A percentile compares a stretch with the other conserved stretches of the same genome.
Evolutionary conservation across 768 basidiomycete genomes (phyloP).

Genomic region (Kwoniella europaea): DNA sequence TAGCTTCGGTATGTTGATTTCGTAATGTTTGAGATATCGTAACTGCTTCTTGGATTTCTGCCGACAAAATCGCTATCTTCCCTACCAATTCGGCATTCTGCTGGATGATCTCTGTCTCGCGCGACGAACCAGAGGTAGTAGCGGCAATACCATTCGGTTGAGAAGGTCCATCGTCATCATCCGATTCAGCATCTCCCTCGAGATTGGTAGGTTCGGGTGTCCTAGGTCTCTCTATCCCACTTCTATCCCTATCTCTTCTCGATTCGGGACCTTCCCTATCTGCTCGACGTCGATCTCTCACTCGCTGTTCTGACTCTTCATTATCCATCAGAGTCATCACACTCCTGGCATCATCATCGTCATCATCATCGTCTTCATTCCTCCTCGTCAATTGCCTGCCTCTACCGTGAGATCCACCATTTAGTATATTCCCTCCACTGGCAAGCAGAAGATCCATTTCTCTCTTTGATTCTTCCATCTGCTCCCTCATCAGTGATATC

Average conservation of each 20-base stretch:
- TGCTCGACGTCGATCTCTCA: constrained; percentile 47
- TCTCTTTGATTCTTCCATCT: constrained; percentile 66
- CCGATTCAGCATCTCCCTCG: constrained; percentile 52
- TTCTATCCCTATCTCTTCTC: constrained; percentile 13
- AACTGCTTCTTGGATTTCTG: constrained; percentile 76
- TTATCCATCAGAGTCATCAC: constrained; percentile 67
- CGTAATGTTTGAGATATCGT: constrained; percentile 75
- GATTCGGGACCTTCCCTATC: constrained; percentile 18
- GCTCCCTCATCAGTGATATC: constrained; percentile 71
- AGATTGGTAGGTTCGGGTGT: constrained; percentile 72
- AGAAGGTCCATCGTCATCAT: constrained; percentile 60
- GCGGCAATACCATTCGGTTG: constrained; percentile 12
- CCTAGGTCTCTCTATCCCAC: constrained; percentile 71
- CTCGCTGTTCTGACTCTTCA: constrained; percentile 49
- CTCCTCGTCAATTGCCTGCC: constrained; percentile 25
- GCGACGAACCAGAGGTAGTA: constrained; percentile 1
- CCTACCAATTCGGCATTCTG: constrained; percentile 66
- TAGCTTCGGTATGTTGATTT: constrained; percentile 76
- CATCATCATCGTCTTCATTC: constrained; percentile 62
- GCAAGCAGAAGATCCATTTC: constrained; percentile 61
- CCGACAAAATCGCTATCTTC: constrained; percentile 68
- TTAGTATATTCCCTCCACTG: constrained; percentile 8
- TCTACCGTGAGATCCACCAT: constrained; percentile 16
- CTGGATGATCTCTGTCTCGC: constrained; percentile 43
- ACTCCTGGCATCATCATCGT: constrained; percentile 74